A percentile compares a stretch with the other conserved stretches of the same genome.
phyloP scores from a whole-genome alignment of 352 stramenopile species.

The Globisporangium mamillatum region DNA sequence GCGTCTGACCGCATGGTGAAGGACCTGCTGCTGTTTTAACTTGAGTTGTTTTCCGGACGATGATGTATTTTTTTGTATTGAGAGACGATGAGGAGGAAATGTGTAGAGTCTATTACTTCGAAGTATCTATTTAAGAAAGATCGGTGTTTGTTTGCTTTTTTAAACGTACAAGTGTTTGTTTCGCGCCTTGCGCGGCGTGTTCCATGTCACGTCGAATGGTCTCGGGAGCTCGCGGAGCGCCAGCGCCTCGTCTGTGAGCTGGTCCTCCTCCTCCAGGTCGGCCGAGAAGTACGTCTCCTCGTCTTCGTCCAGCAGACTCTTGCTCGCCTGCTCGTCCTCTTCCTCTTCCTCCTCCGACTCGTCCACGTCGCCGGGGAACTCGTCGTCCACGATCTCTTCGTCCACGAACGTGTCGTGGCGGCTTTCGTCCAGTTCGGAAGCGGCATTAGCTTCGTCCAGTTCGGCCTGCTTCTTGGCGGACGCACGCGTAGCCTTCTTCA shows the following conservation, averaged over 20 bases:
- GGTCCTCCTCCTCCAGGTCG: slow-evolving; percentile 33
- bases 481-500: slow-evolving; percentile 19
- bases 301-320: slow-evolving; percentile 27
- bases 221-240: slow-evolving; percentile 40
- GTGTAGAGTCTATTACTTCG: slow-evolving; percentile 11
- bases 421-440: slow-evolving; percentile 22
- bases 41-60: not conserved
- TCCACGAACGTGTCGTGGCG: slow-evolving; percentile 27
- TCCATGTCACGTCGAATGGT: slow-evolving; percentile 80
- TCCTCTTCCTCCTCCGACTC: slow-evolving; percentile 19
- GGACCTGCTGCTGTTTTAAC: slow-evolving; percentile 78
- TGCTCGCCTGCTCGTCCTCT: slow-evolving; percentile 17
- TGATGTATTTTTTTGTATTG: not conserved
- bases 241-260: slow-evolving; percentile 35
- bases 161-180: slow-evolving; percentile 86
- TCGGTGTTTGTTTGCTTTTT: slow-evolving; percentile 10
- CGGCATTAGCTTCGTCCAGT: slow-evolving; percentile 4
- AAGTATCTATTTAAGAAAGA: slow-evolving; percentile 24
- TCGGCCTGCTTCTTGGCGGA: slow-evolving; percentile 22
- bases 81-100: not conserved
- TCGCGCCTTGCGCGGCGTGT: slow-evolving; percentile 41
- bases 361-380: slow-evolving; percentile 19
- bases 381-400: slow-evolving; percentile 29
- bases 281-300: slow-evolving; percentile 52
- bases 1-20: slow-evolving; percentile 85